Evolutionary conservation across 1,284 basidiomycete species (phyloP), one percentile per base, ranked within the genome.

Genomic region (Malassezia dermatis): DNA sequence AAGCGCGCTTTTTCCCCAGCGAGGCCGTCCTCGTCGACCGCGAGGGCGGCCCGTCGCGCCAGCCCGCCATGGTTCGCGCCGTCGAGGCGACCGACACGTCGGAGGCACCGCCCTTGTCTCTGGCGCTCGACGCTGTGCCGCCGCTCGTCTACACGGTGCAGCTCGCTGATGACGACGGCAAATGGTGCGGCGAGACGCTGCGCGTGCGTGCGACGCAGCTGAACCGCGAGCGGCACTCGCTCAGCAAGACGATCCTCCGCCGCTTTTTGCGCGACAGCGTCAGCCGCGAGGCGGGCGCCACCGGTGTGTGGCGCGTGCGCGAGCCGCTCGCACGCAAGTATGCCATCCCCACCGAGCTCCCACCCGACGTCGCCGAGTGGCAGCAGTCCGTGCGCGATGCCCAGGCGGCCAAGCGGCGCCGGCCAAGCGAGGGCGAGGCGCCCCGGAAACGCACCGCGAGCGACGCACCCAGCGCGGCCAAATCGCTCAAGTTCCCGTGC

Each of bases 181-280:
- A 76, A 49, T 78, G 76, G 49, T 75, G 72, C 45, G 84, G 79
- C 74, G 85, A 83, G 65, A 78, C 86, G 50, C 84, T 89, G 78
- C 88, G 90, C 69, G 86, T 89, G 4, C 82, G 83, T 58, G 86
- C 84, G 59, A 79, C 80, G 53, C 80, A 81, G 49, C 61, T 69
- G 63, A 91, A 88, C 71, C 88, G 93, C 59, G 93, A 98, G 75
- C 86, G 91, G 54, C 81, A 91, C 31, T 84, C 87, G 19, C 96
- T 95, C 77, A 93, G 89, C 40, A 94, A 95, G 75, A 89, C 90
- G 13, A 93, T 96, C 65, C 81, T 98, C 27, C 88, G 90, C 62
- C 86, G 90, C 34, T 96, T 93, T 77, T 86, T 98, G 48, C 85
- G 88, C 59, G 93, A 96, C 70, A 91, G 88, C 69, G 84, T 96